These are phyloP conservation scores for Globisporangium nodosum DNA, from an alignment of 352 stramenopile genomes.

Conservation along the genomic window DNA sequence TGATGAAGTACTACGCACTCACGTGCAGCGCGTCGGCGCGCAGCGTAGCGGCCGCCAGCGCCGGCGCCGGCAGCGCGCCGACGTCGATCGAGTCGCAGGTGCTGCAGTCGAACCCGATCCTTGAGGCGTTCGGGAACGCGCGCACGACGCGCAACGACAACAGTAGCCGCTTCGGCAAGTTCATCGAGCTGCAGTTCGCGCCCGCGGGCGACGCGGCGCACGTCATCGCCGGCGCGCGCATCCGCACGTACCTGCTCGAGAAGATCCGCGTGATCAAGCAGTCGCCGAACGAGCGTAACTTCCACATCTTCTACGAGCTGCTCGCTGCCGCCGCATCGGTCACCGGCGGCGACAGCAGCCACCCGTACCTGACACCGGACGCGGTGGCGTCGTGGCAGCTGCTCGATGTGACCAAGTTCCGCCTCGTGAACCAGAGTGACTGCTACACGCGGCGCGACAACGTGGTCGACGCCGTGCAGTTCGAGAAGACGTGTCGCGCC, in stretches of 20 bases:
- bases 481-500: constrained; percentile 43
- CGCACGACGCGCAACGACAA: constrained; percentile 88
- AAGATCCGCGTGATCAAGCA: constrained; percentile 95
- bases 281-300: constrained; percentile 89
- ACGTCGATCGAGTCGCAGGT: constrained; percentile 79
- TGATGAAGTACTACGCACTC: constrained; percentile 86
- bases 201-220: constrained; percentile 12
- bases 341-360: too few species aligned
- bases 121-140: constrained; percentile 89
- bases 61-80: not conserved
- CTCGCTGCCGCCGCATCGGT: constrained; percentile 19
- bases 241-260: constrained; percentile 93
- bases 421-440: constrained; percentile 62
- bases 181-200: constrained; percentile 83
- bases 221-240: constrained; percentile 61
- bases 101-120: constrained; percentile 87
- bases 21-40: constrained; percentile 41
- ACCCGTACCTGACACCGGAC: not conserved
- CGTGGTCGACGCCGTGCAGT: constrained; percentile 63
- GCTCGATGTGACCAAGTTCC: constrained; percentile 33
- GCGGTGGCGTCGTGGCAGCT: constrained; percentile 30
- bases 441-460: constrained; percentile 64
- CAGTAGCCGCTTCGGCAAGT: constrained; percentile 88
- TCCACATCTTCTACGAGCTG: constrained; percentile 96
- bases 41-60: not conserved